Conservation (phyloP, 441 rosid species). For the Adansonia rubrostipa region DNA sequence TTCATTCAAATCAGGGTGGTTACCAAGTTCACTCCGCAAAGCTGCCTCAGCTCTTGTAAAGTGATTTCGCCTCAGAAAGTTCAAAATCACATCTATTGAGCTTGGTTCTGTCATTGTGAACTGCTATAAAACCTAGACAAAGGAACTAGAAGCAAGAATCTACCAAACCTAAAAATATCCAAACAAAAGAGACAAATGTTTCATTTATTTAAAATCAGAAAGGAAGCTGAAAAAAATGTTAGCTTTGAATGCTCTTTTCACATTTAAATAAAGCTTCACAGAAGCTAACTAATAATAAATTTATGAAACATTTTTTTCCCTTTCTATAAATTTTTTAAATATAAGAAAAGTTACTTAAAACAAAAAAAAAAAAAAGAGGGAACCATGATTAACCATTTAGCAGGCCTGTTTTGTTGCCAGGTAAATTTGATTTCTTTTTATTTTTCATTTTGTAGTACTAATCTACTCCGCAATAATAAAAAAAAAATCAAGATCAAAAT, state of each 20-base stretch:
- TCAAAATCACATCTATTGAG: constrained; percentile 73
- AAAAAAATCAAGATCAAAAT: too few relatives aligned
- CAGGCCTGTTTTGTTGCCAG: too few relatives aligned
- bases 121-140: constrained; percentile 29
- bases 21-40: constrained; percentile 70
- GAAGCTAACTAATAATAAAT: not conserved
- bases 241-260: not conserved
- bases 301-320: too few relatives aligned
- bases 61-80: constrained; percentile 69
- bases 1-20: constrained; percentile 72
- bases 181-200: constrained; percentile 7
- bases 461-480: too few relatives aligned
- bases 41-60: constrained; percentile 95
- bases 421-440: too few relatives aligned
- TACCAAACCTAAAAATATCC: constrained; percentile 41
- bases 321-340: too few relatives aligned
- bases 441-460: too few relatives aligned
- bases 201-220: not conserved
- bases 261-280: not conserved
- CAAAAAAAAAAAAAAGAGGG: too few relatives aligned
- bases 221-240: not conserved
- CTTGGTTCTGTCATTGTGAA: constrained; percentile 66
- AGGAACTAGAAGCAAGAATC: constrained; percentile 35
- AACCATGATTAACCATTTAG: too few relatives aligned
- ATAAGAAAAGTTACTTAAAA: too few relatives aligned